Evolutionary conservation across 495 filamentous ascomycete genomes (phyloP), one percentile per base, ranked within the genome.

Genomic region (Penicillium goetzii): DNA sequence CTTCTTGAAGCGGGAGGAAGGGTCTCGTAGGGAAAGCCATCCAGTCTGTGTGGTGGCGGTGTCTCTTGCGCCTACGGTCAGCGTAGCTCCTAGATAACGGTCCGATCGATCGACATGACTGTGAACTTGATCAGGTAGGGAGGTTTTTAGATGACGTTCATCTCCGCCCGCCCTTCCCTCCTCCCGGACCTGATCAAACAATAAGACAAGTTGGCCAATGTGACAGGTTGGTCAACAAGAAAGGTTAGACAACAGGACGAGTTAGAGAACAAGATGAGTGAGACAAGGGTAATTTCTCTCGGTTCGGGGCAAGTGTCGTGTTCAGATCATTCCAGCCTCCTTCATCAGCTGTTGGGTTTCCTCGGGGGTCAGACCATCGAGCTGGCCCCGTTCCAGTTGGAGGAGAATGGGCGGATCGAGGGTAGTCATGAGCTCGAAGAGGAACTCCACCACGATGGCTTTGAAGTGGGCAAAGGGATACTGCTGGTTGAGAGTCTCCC

Each of bases 351-450:
- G 51, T 36, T 71, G 56, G 1, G 74, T 80, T 47, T 83, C 73
- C n/a, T 61, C 70, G 1, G 61, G 65, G 36, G 68, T 80, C 10
- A 82, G 47, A 5, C 73, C 72, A 28, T 69, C 67, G 14, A 83
- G 32, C 30, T 72, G 59, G 8, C 81, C 81, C 10, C 68, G 73
- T 60, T 85, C 83, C 1, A 84, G 65, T 38, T 85, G 80, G 2
- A 77, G 51, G 8, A 84, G 69, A 10, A 82, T 55, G 1, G 83
- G 83, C 10, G 63, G 58, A 15, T 78, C 70, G 26, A 83, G 68
- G 8, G 59, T 65, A 2, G 62, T 64, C 63, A 82, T 77, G 12
- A 84, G 64, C 12, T 72, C 67, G 3, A 62, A 36, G 1, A 84
- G 56, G 45, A 78, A 74, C 17, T 66, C 58, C 12, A 74, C 50